A percentile compares a stretch with the other conserved stretches of the same genome.
phyloP scores from a whole-genome alignment of 768 basidiomycete genomes.

The Amanita inopinata region DNA sequence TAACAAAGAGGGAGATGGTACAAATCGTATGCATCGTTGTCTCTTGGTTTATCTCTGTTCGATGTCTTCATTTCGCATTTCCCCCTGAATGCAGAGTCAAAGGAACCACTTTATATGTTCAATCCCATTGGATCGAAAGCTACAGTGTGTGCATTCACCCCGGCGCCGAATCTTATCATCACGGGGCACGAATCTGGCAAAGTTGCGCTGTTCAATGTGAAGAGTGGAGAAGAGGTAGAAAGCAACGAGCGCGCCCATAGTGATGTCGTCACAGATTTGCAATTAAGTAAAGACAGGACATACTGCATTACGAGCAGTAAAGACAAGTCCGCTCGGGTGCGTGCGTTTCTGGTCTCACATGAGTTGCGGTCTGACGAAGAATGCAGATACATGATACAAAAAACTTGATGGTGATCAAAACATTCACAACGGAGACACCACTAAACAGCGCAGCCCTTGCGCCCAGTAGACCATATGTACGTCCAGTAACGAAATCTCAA shows the following conservation, averaged over 20 bases:
- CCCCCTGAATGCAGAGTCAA: slow-evolving; percentile 43
- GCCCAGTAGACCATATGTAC: slow-evolving; percentile 75
- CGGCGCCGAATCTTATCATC: slow-evolving; percentile 66
- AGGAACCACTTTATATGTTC: slow-evolving; percentile 71
- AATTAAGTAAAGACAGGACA: slow-evolving; percentile 79
- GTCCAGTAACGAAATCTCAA: slow-evolving; percentile 14
- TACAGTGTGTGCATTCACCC: slow-evolving; percentile 91
- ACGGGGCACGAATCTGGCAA: slow-evolving; percentile 98
- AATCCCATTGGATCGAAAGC: slow-evolving; percentile 89
- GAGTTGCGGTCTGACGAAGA: slow-evolving; percentile 1
- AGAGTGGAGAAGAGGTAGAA: slow-evolving; percentile 73
- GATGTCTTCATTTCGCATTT: slow-evolving; percentile 1
- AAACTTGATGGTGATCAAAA: slow-evolving; percentile 85
- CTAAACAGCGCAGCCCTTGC: slow-evolving; percentile 89
- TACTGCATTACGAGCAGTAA: slow-evolving; percentile 97
- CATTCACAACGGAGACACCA: slow-evolving; percentile 87
- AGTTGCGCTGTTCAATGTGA: slow-evolving; percentile 83
- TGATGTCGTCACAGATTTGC: slow-evolving; percentile 85
- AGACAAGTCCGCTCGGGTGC: slow-evolving; percentile 89
- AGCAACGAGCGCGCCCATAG: slow-evolving; percentile 85
- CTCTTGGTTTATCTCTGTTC: background rate
- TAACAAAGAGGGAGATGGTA: slow-evolving; percentile 76
- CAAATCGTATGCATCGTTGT: slow-evolving; percentile 53
- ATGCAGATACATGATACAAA: slow-evolving; percentile 78
- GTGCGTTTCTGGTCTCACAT: slow-evolving; percentile 17